A percentile compares a stretch with the other conserved stretches of the same genome.
Conservation (phyloP, 1,284 basidiomycete genomes). For the Tilletia indica region DNA sequence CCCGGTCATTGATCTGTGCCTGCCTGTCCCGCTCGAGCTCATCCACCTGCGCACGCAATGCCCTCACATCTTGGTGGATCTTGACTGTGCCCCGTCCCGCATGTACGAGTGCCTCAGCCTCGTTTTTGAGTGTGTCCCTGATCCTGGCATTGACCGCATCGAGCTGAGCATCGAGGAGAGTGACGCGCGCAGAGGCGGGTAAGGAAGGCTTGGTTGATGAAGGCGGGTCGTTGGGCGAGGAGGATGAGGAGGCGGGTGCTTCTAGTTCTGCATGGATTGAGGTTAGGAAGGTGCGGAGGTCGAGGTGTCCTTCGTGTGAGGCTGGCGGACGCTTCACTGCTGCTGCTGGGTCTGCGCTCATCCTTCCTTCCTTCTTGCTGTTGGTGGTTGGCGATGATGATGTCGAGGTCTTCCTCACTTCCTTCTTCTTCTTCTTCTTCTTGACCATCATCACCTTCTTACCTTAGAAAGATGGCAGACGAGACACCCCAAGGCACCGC, state of each 20-base stretch:
- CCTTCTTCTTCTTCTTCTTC: neutral
- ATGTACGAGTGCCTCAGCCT: neutral
- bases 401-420: too few species aligned
- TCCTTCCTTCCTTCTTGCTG: too few species aligned
- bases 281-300: slow-evolving; percentile 12
- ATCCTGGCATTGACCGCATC: slow-evolving; percentile 34
- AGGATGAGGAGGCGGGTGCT: neutral
- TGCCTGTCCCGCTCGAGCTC: neutral
- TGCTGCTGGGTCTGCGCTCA: neutral
- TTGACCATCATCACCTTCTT: neutral
- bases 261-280: slow-evolving; percentile 11
- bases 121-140: slow-evolving; percentile 27
- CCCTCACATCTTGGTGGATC: neutral
- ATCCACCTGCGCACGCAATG: neutral
- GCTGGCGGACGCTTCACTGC: slow-evolving; percentile 1
- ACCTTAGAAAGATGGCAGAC: too few species aligned
- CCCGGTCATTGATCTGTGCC: neutral
- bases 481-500: too few species aligned
- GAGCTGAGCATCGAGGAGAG: slow-evolving; percentile 19
- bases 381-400: too few species aligned
- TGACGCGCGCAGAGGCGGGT: slow-evolving; percentile 12
- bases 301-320: slow-evolving; percentile 5
- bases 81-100: neutral
- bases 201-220: neutral
- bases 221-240: neutral